phyloP scores from a whole-genome alignment of 495 filamentous ascomycete species.

The Xylaria venustula region DNA sequence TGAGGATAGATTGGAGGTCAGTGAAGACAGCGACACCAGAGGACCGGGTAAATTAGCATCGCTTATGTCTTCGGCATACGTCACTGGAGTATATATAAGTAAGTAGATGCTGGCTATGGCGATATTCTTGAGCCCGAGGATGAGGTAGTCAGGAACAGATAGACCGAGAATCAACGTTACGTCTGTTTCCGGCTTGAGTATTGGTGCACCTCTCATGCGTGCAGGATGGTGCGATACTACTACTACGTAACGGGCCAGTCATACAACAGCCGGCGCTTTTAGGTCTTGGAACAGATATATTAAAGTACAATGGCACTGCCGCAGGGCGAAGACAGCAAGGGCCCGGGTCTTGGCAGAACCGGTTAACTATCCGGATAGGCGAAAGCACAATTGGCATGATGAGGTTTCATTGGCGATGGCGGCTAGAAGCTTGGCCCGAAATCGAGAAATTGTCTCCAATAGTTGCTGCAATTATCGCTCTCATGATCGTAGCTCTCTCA shows the following conservation, averaged over 20 bases:
- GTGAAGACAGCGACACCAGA: not conserved
- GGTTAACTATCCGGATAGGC: slow-evolving; percentile 7
- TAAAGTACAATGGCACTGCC: not conserved
- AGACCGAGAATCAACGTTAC: slow-evolving; percentile 4
- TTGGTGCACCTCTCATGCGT: not conserved
- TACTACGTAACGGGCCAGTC: slow-evolving; percentile 20
- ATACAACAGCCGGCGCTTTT: slow-evolving; percentile 16
- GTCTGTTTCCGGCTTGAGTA: not conserved
- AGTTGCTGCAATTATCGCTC: no score
- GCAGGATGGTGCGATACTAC: slow-evolving; percentile 21
- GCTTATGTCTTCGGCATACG: not conserved
- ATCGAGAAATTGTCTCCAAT: no score
- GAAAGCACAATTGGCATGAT: not conserved
- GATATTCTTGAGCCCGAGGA: not conserved
- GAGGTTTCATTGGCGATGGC: not conserved
- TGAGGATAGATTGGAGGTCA: not conserved
- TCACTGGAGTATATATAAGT: not conserved
- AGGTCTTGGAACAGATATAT: not conserved
- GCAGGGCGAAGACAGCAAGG: not conserved
- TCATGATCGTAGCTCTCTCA: no score
- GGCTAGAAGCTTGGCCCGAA: no score
- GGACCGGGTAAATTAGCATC: not conserved
- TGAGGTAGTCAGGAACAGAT: not conserved
- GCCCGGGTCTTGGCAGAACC: not conserved
- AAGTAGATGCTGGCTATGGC: not conserved